These are phyloP conservation scores for Taphrina deformans DNA, from an alignment of 1,139 yeast species.

Conservation along the genomic window DNA sequence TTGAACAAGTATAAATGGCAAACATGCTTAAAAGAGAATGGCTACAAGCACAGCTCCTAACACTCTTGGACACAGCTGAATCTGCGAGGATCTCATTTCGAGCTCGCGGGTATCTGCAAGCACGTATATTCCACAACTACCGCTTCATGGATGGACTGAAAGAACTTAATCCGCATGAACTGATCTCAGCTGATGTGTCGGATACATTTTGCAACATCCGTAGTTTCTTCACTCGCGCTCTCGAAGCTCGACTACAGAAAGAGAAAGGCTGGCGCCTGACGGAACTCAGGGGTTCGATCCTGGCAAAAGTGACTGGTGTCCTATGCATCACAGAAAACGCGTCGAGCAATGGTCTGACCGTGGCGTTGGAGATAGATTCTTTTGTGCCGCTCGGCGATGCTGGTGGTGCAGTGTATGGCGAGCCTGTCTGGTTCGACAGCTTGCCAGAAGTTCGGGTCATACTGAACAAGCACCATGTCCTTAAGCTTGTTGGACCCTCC, in stretches of 20 bases:
- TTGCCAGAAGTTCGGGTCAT: background rate
- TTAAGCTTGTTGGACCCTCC: background rate
- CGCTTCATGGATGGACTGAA: background rate
- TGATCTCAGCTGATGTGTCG: constrained; percentile 18
- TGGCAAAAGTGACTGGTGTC: background rate
- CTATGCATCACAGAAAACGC: background rate
- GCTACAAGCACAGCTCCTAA: constrained; percentile 12
- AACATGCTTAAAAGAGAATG: constrained; percentile 4
- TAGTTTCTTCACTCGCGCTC: constrained; percentile 10
- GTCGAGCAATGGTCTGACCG: background rate
- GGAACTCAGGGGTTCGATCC: constrained; percentile 4
- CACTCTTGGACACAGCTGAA: background rate
- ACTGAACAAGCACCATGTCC: background rate
- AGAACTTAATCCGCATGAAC: background rate
- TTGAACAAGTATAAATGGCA: too few species aligned
- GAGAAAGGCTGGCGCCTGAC: constrained; percentile 12
- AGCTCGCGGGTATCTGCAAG: constrained; percentile 4
- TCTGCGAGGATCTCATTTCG: constrained; percentile 2
- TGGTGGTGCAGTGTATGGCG: constrained; percentile 18
- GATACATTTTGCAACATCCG: constrained; percentile 11
- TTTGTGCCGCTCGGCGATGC: constrained; percentile 9
- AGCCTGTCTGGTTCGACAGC: constrained; percentile 4
- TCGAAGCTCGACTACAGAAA: background rate
- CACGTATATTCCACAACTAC: constrained; percentile 13
- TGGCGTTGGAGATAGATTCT: background rate